Evolutionary conservation across 1,284 basidiomycete genomes (phyloP), one percentile per base, ranked within the genome.

Genomic region (Ustilago sp.): DNA sequence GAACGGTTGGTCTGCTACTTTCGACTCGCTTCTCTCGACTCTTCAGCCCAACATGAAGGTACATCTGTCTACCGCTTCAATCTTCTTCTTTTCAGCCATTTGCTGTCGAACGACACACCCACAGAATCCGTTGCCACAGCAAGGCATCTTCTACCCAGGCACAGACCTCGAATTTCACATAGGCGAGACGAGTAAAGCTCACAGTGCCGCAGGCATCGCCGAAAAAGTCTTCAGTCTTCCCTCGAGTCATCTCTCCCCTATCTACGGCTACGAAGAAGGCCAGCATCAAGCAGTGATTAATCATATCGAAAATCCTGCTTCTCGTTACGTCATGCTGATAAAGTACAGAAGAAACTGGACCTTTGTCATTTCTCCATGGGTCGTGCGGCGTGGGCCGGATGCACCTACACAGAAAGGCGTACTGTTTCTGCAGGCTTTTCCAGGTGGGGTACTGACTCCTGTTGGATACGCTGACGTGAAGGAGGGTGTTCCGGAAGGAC

Each of bases 381-480:
- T 41, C 7, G 35, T 53, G 8, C 3, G 32, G 6, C 23, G 51
- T n/a, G 34, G 31, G 23, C 8, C n/a, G 1, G 28, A 50, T 17
- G 11, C 48, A 6, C 28, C 48, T 6, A 13, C 48, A 8, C 15
- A 45, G 17, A 57, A 45, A 28, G 39, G 57, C 6, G n/a, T 61
- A 12, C 19, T 61, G 8, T 61, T 67, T 31, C 39, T 67, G 35
- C 48, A 57, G 13, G 53, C 56, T 6, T n/a, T 12, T 19, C 19
- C 12, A 0, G 23, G 36, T 1, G 64, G 64, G 1, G 34, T 23
- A 1, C 13, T 61, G 7, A 17, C 8, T 5, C 64, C 64, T 11
- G 19, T 61, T 15, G 64, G 64, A 13, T 47, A 67, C 23, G 64
- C 64, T 6, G 23, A 31, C 7, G 54, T 67, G n/a, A 51, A 39